Base-by-base conservation (phyloP, 2,329 filamentous ascomycete species). In the Rhynchosporium graminicola region DNA sequence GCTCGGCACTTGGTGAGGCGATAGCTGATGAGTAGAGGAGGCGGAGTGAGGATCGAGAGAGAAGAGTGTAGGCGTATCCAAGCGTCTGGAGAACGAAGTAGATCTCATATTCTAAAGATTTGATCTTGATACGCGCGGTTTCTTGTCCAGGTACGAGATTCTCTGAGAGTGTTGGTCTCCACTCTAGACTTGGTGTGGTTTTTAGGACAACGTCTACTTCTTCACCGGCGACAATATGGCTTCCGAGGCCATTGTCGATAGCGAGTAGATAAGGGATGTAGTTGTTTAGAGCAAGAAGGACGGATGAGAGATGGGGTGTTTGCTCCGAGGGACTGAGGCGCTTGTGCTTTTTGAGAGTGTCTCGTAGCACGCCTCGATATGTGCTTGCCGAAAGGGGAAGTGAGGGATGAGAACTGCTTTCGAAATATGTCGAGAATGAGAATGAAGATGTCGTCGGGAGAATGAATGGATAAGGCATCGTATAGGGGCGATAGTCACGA, bases 371-470 rank as follows among this genome's bases (percentile, higher is more conserved):
- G 69, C 90, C 90, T 64, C 95, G 91, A 72, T 91, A 87, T 8
- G 91, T 94, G 68, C 92, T 93, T 28, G 92, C 88, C 60, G 85
- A 84, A 70, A 94, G 84, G 29, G 92, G 91, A 47, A 99, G 82
- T 0, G 94, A 97, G 3, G 95, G 94, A 76, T 98, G 94, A 2
- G 91, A 92, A 67, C 87, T 85, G 72, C 90, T 94, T 70, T 79
- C 83, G 76, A 96, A 88, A 76, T 82, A 89, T 43, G 88, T 82
- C 28, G 90, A 89, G 74, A 97, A 94, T 58, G 90, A 88, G 73
- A 96, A 88, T 59, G 89, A 85, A 40, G 92, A 96, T 4, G 94
- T 97, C 0, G 94, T 98, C 1, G 95, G 93, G 38, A 98, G 85
- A 10, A 85, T 79, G 73, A 97, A 97, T 12, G 90, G 89, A 74